Evolutionary conservation across 2,329 filamentous ascomycete species (phyloP), one percentile per base, ranked within the genome.

Genomic region (Colletotrichum agaves): DNA sequence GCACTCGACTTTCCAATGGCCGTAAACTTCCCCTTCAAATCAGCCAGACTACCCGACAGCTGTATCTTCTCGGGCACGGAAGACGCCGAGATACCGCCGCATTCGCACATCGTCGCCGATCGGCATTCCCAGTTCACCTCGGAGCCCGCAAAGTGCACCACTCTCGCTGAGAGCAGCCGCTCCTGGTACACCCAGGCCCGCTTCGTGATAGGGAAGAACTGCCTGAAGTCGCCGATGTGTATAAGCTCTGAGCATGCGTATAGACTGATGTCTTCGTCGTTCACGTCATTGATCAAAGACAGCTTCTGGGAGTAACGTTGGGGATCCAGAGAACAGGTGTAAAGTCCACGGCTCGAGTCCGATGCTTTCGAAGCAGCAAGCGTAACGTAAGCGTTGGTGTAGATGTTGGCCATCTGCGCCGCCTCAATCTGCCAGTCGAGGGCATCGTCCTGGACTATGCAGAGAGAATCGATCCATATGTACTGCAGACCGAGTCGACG

Each of bases 351-450:
- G 6, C 47, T 50, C 12, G 47, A 50, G 47, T 50, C 47, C 10
- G 27, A 31, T 5, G 47, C 47, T 10, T 50, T 50, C 7, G 47
- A 33, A 31, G 47, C 55, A 4, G 55, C 55, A 11, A 50, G 49
- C 11, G 49, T 72, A 0, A 72, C 17, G 37, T 56, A 50, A 2
- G 71, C 68, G 11, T 63, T 52, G 4, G 41, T 50, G 65, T 73
- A 73, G 21, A 73, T 66, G n/a, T 44, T 39, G 21, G 27, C 60
- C 69, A 70, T 70, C 37, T 46, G 47, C 1, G 61, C 23, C 5
- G 35, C 35, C 35, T 37, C 15, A 71, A 37, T 37, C 13, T 37
- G 35, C 35, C 35, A 37, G 35, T 37, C 35, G 35, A 37, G 35
- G 11, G 35, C 0, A 5, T 37, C 35, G 11, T 37, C 35, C 13